A percentile compares a stretch with the other conserved stretches of the same genome.
These are phyloP conservation scores for Pterocarpus santalinus DNA, from an alignment of 306 rosid species.

Conservation along the genomic window DNA sequence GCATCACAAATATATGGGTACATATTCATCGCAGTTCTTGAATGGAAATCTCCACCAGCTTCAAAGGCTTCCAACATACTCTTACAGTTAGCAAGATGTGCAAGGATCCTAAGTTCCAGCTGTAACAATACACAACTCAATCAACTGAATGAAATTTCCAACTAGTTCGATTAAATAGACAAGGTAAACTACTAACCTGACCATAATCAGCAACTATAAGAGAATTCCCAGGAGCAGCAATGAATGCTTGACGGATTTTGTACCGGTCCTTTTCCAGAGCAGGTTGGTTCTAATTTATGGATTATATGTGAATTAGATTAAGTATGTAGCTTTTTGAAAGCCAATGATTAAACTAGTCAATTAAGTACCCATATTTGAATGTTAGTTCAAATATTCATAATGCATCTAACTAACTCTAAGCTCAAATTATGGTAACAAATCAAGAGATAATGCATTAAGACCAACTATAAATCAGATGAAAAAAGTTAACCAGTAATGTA, in stretches of 20 bases:
- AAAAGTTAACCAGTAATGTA: slow-evolving; percentile 23
- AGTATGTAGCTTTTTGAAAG: slow-evolving; percentile 27
- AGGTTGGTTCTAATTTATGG: slow-evolving; percentile 85
- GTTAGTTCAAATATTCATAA: slow-evolving; percentile 25
- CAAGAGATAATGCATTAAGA: slow-evolving; percentile 11
- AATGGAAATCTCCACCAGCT: slow-evolving; percentile 99
- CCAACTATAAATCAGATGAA: slow-evolving; percentile 7
- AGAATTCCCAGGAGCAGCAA: slow-evolving; percentile 94
- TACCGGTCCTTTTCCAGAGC: slow-evolving; percentile 98
- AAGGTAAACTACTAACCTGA: slow-evolving; percentile 70
- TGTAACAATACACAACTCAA: slow-evolving; percentile 54
- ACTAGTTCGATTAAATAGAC: slow-evolving; percentile 27
- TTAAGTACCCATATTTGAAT: slow-evolving; percentile 23
- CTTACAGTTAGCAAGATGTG: slow-evolving; percentile 92
- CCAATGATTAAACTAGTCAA: slow-evolving; percentile 27
- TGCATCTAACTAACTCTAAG: slow-evolving; percentile 5
- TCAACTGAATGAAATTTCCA: slow-evolving; percentile 48
- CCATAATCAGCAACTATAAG: slow-evolving; percentile 98
- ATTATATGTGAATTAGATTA: slow-evolving; percentile 39
- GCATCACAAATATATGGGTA: slow-evolving; percentile 94
- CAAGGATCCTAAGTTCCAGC: slow-evolving; percentile 98
- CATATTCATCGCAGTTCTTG: slow-evolving; percentile 99
- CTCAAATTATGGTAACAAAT: slow-evolving; percentile 24
- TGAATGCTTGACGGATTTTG: slow-evolving; percentile 96
- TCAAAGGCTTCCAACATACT: slow-evolving; percentile 97